Conservation (phyloP, 2,329 filamentous ascomycete species). For the Clonostachys rhizophaga region DNA sequence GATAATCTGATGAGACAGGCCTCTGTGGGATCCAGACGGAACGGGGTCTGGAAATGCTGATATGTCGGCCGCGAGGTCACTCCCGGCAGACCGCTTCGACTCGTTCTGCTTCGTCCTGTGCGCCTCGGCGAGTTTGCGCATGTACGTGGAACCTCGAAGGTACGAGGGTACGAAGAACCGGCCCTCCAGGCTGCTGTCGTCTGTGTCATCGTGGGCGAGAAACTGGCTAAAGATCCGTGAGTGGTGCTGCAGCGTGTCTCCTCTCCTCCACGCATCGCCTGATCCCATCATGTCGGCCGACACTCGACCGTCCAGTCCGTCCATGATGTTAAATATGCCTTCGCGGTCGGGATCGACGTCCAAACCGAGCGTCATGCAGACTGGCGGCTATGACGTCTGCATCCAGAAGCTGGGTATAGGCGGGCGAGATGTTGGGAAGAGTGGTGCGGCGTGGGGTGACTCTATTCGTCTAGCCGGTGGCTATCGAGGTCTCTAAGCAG, state of each 20-base stretch:
- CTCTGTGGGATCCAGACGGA: conserved; percentile 57
- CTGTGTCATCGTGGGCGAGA: conserved; percentile 10
- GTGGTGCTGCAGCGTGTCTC: not conserved
- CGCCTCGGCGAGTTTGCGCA: conserved; percentile 68
- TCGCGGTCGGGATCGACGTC: too few relatives aligned
- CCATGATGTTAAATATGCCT: too few relatives aligned
- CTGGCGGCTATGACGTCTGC: too few relatives aligned
- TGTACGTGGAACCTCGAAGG: conserved; percentile 71
- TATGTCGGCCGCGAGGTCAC: conserved; percentile 3
- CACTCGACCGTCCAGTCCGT: too few relatives aligned
- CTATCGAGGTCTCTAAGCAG: too few relatives aligned
- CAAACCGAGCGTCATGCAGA: too few relatives aligned
- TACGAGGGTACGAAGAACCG: conserved; percentile 82
- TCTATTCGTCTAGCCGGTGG: too few relatives aligned
- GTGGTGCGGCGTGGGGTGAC: too few relatives aligned
- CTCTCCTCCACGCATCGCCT: not conserved
- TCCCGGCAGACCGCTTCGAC: conserved; percentile 21
- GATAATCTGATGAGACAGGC: conserved; percentile 78
- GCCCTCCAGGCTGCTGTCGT: conserved; percentile 16
- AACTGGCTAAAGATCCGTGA: not conserved
- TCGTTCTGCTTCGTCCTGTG: conserved; percentile 57
- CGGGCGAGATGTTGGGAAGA: too few relatives aligned
- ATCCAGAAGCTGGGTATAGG: too few relatives aligned
- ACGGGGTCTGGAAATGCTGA: conserved; percentile 25
- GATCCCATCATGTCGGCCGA: not conserved